Conservation (phyloP, 768 basidiomycete genomes). For the Podaxis mareebaensis region DNA sequence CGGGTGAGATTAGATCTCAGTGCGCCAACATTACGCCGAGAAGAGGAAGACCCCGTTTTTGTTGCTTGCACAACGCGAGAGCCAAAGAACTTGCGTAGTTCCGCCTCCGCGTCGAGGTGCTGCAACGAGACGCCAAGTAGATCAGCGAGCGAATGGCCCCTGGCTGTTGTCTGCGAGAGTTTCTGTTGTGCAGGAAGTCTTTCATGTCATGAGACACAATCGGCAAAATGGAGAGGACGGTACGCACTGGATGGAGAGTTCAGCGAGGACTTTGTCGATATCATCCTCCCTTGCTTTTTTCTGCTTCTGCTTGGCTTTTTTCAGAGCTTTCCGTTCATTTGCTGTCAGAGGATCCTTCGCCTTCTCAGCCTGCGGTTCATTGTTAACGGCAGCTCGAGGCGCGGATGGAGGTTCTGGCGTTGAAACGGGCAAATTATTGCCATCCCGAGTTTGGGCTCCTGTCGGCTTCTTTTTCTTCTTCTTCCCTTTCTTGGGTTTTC, state of each 20-base stretch:
- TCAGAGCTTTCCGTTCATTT: conserved; percentile 59
- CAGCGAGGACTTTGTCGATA: conserved; percentile 80
- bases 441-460: conserved; percentile 3
- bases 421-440: neutral
- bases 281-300: conserved; percentile 74
- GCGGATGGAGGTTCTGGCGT: conserved; percentile 8
- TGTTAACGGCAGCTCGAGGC: neutral
- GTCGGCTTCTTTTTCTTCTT: conserved; percentile 42
- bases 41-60: conserved; percentile 35
- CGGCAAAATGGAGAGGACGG: neutral
- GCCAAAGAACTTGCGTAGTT: conserved; percentile 94
- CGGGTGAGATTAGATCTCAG: conserved; percentile 75
- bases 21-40: conserved; percentile 40
- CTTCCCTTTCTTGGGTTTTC: conserved; percentile 30
- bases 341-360: conserved; percentile 19
- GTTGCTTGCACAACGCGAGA: conserved; percentile 79
- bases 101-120: conserved; percentile 85
- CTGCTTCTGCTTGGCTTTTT: conserved; percentile 66
- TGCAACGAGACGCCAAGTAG: conserved; percentile 80
- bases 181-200: conserved; percentile 56
- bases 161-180: conserved; percentile 28
- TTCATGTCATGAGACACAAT: conserved; percentile 20
- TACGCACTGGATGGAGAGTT: conserved; percentile 75
- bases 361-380: conserved; percentile 10
- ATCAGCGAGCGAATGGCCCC: conserved; percentile 39